A percentile compares a stretch with the other conserved stretches of the same genome.
phyloP scores from a whole-genome alignment of 2,329 filamentous ascomycete species.

The Paraphoma sp. region DNA sequence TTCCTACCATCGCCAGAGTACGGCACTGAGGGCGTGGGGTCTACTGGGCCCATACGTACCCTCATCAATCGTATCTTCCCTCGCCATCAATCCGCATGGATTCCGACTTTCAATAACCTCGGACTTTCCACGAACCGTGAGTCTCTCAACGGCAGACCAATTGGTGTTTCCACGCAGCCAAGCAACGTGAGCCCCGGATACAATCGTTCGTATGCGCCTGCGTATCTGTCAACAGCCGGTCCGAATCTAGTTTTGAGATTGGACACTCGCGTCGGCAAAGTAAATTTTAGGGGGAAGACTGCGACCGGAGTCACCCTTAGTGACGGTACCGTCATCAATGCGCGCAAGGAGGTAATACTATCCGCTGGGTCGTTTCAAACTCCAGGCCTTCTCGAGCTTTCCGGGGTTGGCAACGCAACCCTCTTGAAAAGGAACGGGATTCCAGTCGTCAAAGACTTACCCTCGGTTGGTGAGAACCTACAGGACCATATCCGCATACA shows the following conservation, averaged over 20 bases:
- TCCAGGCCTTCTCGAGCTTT: conserved; percentile 34
- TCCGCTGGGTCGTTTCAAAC: conserved; percentile 36
- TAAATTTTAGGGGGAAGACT: conserved; percentile 43
- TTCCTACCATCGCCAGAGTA: conserved; percentile 36
- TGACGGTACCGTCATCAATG: conserved; percentile 38
- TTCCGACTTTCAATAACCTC: conserved; percentile 55
- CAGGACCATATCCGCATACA: conserved; percentile 44
- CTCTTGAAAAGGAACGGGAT: conserved; percentile 25
- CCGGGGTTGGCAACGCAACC: conserved; percentile 27
- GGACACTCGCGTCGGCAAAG: conserved; percentile 47
- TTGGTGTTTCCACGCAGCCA: conserved; percentile 60
- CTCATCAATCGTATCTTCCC: conserved; percentile 54
- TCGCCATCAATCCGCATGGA: conserved; percentile 52
- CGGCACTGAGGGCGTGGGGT: conserved; percentile 35
- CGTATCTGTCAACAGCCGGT: conserved; percentile 52
- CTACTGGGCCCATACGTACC: conserved; percentile 39
- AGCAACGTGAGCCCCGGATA: conserved; percentile 58
- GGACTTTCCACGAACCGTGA: conserved; percentile 52
- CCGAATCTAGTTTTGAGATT: conserved; percentile 53
- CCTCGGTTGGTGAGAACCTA: conserved; percentile 36
- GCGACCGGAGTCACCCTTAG: conserved; percentile 43
- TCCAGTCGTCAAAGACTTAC: conserved; percentile 22
- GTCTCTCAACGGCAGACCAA: conserved; percentile 58
- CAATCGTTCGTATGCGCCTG: conserved; percentile 57
- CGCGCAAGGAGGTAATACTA: conserved; percentile 35